Evolutionary conservation across 2,329 filamentous ascomycete genomes (phyloP).

Genomic region (Ophiostoma tasmaniense): DNA sequence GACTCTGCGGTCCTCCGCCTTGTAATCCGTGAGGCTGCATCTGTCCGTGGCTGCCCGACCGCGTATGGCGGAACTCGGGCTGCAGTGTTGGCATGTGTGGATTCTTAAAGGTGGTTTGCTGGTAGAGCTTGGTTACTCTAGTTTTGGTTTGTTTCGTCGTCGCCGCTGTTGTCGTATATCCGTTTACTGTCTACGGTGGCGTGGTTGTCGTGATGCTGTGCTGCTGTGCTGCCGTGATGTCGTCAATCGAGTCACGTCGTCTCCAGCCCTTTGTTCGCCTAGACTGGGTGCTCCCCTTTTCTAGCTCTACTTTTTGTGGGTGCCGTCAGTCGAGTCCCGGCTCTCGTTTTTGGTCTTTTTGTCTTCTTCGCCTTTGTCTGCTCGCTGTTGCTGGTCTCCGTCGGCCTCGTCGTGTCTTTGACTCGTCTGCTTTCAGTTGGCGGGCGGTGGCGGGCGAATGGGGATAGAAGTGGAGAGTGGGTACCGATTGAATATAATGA

Average conservation of each 20-base stretch:
- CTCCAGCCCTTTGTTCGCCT: neutral
- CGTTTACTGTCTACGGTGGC: too few relatives aligned
- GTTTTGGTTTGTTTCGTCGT: neutral
- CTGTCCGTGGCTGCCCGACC: conserved; percentile 13
- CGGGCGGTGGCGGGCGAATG: conserved; percentile 5
- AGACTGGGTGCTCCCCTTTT: neutral
- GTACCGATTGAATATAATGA: neutral
- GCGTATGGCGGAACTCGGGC: conserved; percentile 14
- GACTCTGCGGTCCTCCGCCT: conserved; percentile 4
- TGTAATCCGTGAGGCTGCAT: conserved; percentile 3
- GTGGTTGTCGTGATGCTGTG: neutral
- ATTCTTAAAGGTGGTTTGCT: neutral
- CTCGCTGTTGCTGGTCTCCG: neutral
- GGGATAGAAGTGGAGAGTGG: conserved; percentile 1
- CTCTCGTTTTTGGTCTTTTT: neutral
- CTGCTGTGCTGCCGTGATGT: neutral
- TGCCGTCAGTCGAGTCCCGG: neutral
- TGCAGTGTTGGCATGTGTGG: conserved; percentile 2
- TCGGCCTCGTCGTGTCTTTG: neutral
- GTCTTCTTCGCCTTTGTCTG: neutral
- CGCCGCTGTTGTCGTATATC: neutral
- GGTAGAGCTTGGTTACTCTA: neutral
- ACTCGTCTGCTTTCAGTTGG: conserved; percentile 3
- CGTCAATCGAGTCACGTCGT: conserved; percentile 5
- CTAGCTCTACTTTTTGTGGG: neutral